Conservation (phyloP, 192 early-diverging fungal genomes). For the Oehlia diaphana region DNA sequence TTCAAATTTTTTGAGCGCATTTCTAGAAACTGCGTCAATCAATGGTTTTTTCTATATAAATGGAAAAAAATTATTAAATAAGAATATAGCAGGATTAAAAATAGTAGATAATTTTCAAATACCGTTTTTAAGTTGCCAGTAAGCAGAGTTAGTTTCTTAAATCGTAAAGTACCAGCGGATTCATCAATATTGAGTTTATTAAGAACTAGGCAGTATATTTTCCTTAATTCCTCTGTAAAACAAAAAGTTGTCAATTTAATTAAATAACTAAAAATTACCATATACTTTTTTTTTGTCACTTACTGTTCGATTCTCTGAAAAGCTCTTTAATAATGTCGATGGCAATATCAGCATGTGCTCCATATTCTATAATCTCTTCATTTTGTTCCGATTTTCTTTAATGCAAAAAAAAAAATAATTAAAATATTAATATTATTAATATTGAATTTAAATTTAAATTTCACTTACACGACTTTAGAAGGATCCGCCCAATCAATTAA, state of each 20-base stretch:
- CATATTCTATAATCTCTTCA: constrained; percentile 42
- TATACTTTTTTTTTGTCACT: constrained; percentile 11
- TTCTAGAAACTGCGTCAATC: neutral
- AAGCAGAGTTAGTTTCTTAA: neutral
- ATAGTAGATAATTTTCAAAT: neutral
- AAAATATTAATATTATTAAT: neutral
- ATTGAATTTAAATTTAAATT: neutral
- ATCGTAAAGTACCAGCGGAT: constrained; percentile 11
- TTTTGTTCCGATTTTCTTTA: constrained; percentile 37
- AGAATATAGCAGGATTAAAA: neutral
- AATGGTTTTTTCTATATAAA: neutral
- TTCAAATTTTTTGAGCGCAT: neutral
- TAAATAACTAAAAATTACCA: neutral
- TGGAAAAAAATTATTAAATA: neutral
- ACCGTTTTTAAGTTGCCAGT: neutral
- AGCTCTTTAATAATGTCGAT: constrained; percentile 64
- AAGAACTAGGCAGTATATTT: constrained; percentile 63
- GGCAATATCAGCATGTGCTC: constrained; percentile 58
- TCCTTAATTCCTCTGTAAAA: constrained; percentile 46
- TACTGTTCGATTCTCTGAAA: constrained; percentile 41
- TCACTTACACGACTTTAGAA: constrained; percentile 61
- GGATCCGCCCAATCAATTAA: constrained; percentile 79
- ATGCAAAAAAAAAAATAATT: neutral
- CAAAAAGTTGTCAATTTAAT: neutral
- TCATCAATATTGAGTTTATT: constrained; percentile 57